Percentiles rank a stretch among this genome's conserved stretches.
Conservation (phyloP, 1,139 yeast species). For the Suhomyces taliae region DNA sequence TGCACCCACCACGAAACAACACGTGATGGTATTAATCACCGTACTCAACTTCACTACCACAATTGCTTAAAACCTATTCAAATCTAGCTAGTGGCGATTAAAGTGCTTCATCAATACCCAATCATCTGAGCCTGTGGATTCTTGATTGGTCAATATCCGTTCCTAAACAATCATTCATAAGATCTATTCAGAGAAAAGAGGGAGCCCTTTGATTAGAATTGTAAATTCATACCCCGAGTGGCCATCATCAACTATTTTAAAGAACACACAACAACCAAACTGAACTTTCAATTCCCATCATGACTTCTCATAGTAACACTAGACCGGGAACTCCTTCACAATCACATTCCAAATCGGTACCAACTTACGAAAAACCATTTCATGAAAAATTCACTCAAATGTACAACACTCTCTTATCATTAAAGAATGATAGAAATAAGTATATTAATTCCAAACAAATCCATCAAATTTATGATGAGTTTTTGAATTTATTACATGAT, state of each 20-base stretch:
- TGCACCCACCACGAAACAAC: background rate
- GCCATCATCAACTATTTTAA: too few species aligned
- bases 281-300: background rate
- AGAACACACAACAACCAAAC: too few species aligned
- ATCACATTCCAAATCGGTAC: constrained; percentile 12
- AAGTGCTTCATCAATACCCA: too few species aligned
- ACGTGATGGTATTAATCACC: background rate
- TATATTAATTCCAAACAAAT: constrained; percentile 68
- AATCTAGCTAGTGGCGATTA: too few species aligned
- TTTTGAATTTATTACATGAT: constrained; percentile 51
- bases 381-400: constrained; percentile 48
- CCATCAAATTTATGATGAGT: constrained; percentile 52
- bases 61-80: background rate
- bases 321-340: constrained; percentile 10
- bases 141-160: too few species aligned
- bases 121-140: too few species aligned
- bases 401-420: constrained; percentile 49
- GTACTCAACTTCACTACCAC: background rate
- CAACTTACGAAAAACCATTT: constrained; percentile 49
- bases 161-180: too few species aligned
- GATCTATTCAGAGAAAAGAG: too few species aligned
- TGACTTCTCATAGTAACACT: constrained; percentile 2
- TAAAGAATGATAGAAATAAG: constrained; percentile 65
- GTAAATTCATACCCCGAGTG: too few species aligned
- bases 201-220: too few species aligned